Evolutionary conservation across 345 rosid genomes (phyloP).

Genomic region (Boechera divaricarpa): DNA sequence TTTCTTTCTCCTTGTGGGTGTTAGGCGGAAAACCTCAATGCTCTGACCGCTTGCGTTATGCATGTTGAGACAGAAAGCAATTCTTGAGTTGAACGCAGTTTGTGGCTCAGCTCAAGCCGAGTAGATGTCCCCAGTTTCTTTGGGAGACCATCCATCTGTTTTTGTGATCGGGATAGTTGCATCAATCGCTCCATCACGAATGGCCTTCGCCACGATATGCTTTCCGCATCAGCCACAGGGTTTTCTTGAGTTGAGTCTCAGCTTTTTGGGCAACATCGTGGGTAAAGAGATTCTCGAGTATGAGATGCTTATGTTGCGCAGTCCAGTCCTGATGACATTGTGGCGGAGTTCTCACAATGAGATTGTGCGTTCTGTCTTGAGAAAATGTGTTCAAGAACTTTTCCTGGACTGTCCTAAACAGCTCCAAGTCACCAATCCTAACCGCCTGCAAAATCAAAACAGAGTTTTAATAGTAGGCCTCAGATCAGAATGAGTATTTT

Average conservation of each 20-base stretch:
- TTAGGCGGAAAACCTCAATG: constrained; percentile 79
- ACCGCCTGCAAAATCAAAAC: constrained; percentile 66
- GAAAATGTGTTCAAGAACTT: constrained; percentile 71
- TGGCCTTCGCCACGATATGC: constrained; percentile 85
- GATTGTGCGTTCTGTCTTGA: constrained; percentile 68
- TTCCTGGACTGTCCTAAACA: constrained; percentile 76
- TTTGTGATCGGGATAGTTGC: constrained; percentile 74
- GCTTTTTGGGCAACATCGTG: constrained; percentile 73
- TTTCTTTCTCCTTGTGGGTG: constrained; percentile 89
- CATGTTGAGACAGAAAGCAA: constrained; percentile 90
- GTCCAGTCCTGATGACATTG: constrained; percentile 88
- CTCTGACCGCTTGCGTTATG: constrained; percentile 86
- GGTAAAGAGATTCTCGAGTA: constrained; percentile 75
- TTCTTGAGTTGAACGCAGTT: constrained; percentile 81
- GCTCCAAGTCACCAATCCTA: constrained; percentile 88
- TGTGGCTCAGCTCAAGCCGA: constrained; percentile 99
- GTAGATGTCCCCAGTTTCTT: constrained; percentile 89
- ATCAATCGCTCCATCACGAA: constrained; percentile 85
- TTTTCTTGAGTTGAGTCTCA: constrained; percentile 66
- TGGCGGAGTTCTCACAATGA: constrained; percentile 78
- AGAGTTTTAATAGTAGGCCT: constrained; percentile 3
- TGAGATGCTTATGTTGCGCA: constrained; percentile 77
- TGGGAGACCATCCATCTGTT: constrained; percentile 83
- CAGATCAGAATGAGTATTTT: constrained; percentile 19
- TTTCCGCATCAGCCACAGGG: constrained; percentile 84